Evolutionary conservation across 495 filamentous ascomycete genomes (phyloP), one percentile per base, ranked within the genome.

Genomic region (Symbiotaphrina buchneri): DNA sequence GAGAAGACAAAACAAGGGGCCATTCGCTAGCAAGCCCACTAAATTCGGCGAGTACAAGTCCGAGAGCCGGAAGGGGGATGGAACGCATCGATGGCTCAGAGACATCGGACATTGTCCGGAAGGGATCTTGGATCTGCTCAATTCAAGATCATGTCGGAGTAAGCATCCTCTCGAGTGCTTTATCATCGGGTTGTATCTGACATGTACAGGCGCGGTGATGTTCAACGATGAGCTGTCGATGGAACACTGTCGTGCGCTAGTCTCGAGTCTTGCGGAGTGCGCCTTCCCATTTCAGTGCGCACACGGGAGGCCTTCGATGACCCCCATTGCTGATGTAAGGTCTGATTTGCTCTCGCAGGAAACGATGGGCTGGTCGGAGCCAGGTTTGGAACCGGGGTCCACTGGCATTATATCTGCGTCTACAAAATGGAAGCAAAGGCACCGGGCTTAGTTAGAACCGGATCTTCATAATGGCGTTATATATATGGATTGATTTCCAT

Each of bases 281-380:
- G 68, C 57, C 1, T 87, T 95, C 43, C 87, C 90, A 4, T 95
- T 94, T 41, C 77, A 85, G 42, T 97, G 87, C 48, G 87, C 79
- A 11, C 83, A 83, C 58, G 83, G 78, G 19, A 67, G 79, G 39
- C 31, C 31, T 24, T 33, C 31, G 8, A 33, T 33, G 31, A 33
- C 25, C 17, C 31, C 31, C 18, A 18, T 33, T 4, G 31, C 25
- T 6, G 28, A 30, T 10, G 6, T 30, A 14, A 30, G 28, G n/a
- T n/a, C n/a, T n/a, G n/a, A n/a, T n/a, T n/a, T n/a, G n/a, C n/a
- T n/a, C n/a, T n/a, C n/a, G n/a, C n/a, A n/a, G n/a, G n/a, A n/a
- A n/a, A n/a, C n/a, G n/a, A n/a, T n/a, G n/a, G n/a, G n/a, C n/a
- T n/a, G n/a, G n/a, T n/a, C n/a, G n/a, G n/a, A n/a, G n/a, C n/a